Evolutionary conservation across 139 green algal genomes (phyloP), one percentile per base, ranked within the genome.

Genomic region (Tetradesmus lagerheimii): DNA sequence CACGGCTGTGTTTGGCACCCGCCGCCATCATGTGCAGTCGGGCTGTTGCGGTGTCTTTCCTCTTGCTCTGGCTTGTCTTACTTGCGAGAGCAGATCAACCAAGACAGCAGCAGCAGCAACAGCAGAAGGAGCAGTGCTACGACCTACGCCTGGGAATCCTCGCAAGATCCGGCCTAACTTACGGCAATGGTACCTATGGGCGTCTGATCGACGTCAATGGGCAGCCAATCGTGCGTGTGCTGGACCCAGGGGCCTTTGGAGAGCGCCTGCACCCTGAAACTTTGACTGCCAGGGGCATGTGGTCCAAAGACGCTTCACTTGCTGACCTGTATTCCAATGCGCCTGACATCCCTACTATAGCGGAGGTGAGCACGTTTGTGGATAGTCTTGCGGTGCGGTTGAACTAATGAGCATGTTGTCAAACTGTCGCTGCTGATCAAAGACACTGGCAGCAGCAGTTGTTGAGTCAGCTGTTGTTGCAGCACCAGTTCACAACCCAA

Each of bases 241-340:
- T 80, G 38, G 25, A 80, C 12, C 12, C 16, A 43, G 71, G 34
- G 31, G 34, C 71, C 23, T 80, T 27, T 20, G 34, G 31, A 37
- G 71, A 80, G 71, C 71, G 31, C 11, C 71, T 80, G 71, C 71
- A 39, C 71, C 31, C 71, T 80, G 71, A 43, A 37, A 80, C 71
- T 25, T 64, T 25, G 25, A 64, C 50, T 5, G 50, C 50, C 16
- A 64, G 50, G 50, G 50, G 50, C 50, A 64, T 64, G 50, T 64
- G 50, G 50, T 64, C 50, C 50, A 64, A 64, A 25, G 50, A 25
- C 25, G 50, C 50, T 25, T 64, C 50, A 20, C 50, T 64, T 64
- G 50, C 50, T 64, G 50, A 64, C 50, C 50, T 64, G 50, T 64
- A 64, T 25, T 64, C 50, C 11, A 64, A 64, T 64, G 50, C 50